Conservation (phyloP, 192 early-diverging fungal species). For the Coemansia sp. region DNA sequence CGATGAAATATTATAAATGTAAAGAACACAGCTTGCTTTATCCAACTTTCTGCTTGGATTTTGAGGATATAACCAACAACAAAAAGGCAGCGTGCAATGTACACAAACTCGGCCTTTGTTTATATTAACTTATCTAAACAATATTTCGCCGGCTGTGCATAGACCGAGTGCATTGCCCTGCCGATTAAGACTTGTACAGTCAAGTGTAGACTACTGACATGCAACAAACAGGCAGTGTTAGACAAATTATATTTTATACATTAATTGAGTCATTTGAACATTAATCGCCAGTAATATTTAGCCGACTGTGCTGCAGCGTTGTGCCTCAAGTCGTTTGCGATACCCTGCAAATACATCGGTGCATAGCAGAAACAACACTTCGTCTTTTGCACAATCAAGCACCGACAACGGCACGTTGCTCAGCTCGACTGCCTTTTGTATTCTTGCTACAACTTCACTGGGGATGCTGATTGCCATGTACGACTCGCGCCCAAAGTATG, state of each 20-base stretch:
- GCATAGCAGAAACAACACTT: slow-evolving; percentile 43
- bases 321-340: slow-evolving; percentile 20
- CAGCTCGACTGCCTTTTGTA: slow-evolving; percentile 25
- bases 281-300: not conserved
- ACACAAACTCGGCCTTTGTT: slow-evolving; percentile 83
- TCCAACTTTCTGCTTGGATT: too few species aligned
- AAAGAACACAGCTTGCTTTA: slow-evolving; percentile 58
- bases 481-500: slow-evolving; percentile 27
- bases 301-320: not conserved
- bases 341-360: slow-evolving; percentile 39
- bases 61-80: slow-evolving; percentile 66
- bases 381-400: slow-evolving; percentile 46
- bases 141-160: slow-evolving; percentile 40
- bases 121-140: slow-evolving; percentile 67
- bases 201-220: slow-evolving; percentile 60
- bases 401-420: slow-evolving; percentile 31
- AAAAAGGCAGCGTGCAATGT: slow-evolving; percentile 81
- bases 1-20: slow-evolving; percentile 84
- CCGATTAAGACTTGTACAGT: slow-evolving; percentile 66
- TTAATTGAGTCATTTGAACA: not conserved
- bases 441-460: slow-evolving; percentile 11
- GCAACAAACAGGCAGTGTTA: not conserved
- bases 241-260: not conserved
- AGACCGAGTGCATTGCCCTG: slow-evolving; percentile 56
- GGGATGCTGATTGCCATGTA: slow-evolving; percentile 40